Evolutionary conservation across 352 stramenopile genomes (phyloP), one percentile per base, ranked within the genome.

Genomic region (Phytophthora podocarpi): DNA sequence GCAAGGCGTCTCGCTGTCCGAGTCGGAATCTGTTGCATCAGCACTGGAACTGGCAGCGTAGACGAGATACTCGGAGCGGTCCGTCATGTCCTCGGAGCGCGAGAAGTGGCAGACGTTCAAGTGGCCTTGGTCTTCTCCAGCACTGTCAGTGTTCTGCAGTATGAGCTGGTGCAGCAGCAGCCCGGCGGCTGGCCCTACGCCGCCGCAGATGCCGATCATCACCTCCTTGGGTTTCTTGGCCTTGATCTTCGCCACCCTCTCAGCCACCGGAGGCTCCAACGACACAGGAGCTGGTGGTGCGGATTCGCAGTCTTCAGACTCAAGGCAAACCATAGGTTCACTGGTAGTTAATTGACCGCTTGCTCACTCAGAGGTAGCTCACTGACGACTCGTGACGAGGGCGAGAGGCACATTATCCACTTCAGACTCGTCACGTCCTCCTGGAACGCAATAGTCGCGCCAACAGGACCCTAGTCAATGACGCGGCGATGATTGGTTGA

Each of bases 101-200:
- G 83, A 93, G 24, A 93, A 78, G 64, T 93, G 83, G 56, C 65
- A 78, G 34, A 93, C 78, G 32, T 78, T 76, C 39, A 93, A 65
- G 36, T 91, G 81, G 7, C 83, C 76, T 40, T 90, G 77, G 59
- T 93, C 83, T 31, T 70, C 55, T 36, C 83, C 83, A 40, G 74
- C 67, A 50, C 72, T 88, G 48, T 85, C 70, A 5, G 83, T 93
- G 58, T 93, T 72, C 46, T 89, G 57, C 20, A 93, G 67, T 46
- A 93, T 85, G 48, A 82, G 72, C 49, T 91, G 79, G 37, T 93
- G 83, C 51, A 93, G 67, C 54, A 91, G 70, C 57, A 93, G 56
- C 7, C 83, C 83, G 1, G 83, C 83, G 5, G 83, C 83, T 1
- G 83, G 83, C 0, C 83, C 83, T 13, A 91, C 83, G 60, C 83